Evolutionary conservation across 371 early-diverging fungal species (phyloP).

Genomic region (Mycotypha africana): DNA sequence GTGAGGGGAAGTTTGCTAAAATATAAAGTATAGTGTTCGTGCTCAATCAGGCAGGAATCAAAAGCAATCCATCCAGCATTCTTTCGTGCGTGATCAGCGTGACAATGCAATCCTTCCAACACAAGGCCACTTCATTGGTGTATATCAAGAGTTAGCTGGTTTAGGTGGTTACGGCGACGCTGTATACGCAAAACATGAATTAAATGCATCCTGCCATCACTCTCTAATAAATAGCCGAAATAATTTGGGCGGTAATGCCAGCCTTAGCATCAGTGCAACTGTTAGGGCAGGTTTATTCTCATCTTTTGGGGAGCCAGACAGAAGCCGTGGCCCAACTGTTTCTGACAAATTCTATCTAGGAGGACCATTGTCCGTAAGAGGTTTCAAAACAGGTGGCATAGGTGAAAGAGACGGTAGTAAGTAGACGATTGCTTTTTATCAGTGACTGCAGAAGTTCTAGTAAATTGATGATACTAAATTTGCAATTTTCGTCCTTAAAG

Average conservation of each 20-base stretch:
- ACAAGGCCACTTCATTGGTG: slow-evolving; percentile 56
- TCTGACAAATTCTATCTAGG: slow-evolving; percentile 88
- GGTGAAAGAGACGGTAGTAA: slow-evolving; percentile 78
- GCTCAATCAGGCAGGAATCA: slow-evolving; percentile 76
- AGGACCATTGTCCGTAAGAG: slow-evolving; percentile 81
- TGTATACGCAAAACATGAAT: slow-evolving; percentile 63
- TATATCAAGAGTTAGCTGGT: slow-evolving; percentile 41
- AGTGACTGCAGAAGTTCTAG: too few species aligned
- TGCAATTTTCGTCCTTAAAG: slow-evolving; percentile 25
- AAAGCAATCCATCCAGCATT: slow-evolving; percentile 72
- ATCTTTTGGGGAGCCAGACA: slow-evolving; percentile 32
- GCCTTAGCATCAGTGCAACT: slow-evolving; percentile 32
- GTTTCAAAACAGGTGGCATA: slow-evolving; percentile 82
- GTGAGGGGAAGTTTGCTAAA: too few species aligned
- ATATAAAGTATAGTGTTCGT: slow-evolving; percentile 57
- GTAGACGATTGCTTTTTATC: too few species aligned
- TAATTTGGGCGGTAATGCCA: neutral
- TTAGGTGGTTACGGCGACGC: slow-evolving; percentile 81
- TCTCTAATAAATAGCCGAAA: slow-evolving; percentile 10
- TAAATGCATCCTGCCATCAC: slow-evolving; percentile 47
- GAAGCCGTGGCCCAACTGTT: slow-evolving; percentile 21
- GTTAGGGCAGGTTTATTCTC: slow-evolving; percentile 56
- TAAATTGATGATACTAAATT: neutral
- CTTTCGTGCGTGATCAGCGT: slow-evolving; percentile 64
- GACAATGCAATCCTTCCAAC: slow-evolving; percentile 74